Evolutionary conservation across 495 filamentous ascomycete genomes (phyloP).

Genomic region (Penicillium chermesinum): DNA sequence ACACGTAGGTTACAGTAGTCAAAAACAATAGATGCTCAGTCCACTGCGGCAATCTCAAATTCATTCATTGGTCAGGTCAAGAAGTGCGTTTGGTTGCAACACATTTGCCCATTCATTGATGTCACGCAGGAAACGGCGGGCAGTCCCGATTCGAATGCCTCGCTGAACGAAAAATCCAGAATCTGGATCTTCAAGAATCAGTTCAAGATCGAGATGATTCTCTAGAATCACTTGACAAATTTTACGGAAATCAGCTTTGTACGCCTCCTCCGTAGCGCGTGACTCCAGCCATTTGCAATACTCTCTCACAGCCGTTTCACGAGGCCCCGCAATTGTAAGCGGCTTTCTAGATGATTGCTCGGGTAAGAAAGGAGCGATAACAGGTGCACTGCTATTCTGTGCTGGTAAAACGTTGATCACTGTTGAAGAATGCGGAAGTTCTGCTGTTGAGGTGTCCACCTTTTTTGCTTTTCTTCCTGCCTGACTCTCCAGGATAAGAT

Average conservation of each 20-base stretch:
- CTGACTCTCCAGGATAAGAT: slow-evolving; percentile 8
- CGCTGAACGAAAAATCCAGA: slow-evolving; percentile 16
- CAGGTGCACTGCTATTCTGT: slow-evolving; percentile 1
- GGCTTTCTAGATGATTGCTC: slow-evolving; percentile 2
- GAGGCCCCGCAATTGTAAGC: slow-evolving; percentile 11
- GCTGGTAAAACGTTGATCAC: slow-evolving; percentile 6
- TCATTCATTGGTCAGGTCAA: slow-evolving; percentile 3
- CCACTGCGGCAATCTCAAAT: neutral
- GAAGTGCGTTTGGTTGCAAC: slow-evolving; percentile 1
- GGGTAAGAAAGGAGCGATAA: slow-evolving; percentile 5
- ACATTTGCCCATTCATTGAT: slow-evolving; percentile 21
- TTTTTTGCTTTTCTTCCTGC: slow-evolving; percentile 9
- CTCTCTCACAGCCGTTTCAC: slow-evolving; percentile 12
- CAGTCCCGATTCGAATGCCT: slow-evolving; percentile 20
- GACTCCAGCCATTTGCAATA: slow-evolving; percentile 21
- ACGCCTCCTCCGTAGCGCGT: slow-evolving; percentile 13
- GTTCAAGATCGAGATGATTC: slow-evolving; percentile 17
- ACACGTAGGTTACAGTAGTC: neutral
- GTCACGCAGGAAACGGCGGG: slow-evolving; percentile 22
- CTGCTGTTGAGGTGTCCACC: neutral
- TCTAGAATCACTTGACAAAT: slow-evolving; percentile 15
- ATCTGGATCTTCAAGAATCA: slow-evolving; percentile 14
- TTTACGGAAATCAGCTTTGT: slow-evolving; percentile 19
- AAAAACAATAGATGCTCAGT: neutral
- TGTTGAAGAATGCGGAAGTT: slow-evolving; percentile 4